Conservation (phyloP, 2,329 filamentous ascomycete genomes). For the Aspergillus alliaceus region DNA sequence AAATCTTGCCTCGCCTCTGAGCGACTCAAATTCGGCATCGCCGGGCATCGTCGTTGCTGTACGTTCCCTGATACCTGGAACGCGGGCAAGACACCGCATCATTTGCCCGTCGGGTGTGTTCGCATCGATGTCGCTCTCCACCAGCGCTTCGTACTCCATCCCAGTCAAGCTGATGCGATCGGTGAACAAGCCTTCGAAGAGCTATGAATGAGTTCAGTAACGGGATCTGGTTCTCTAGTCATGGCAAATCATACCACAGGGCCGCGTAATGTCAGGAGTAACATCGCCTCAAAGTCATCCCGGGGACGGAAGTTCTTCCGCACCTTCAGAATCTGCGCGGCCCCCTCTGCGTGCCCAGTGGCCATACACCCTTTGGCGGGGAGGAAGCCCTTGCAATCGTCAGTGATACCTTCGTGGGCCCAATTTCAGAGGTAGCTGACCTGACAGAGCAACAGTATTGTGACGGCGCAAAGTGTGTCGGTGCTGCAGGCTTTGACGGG, state of each 20-base stretch:
- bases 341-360: conserved; percentile 37
- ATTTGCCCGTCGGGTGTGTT: conserved; percentile 30
- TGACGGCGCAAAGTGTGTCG: conserved; percentile 39
- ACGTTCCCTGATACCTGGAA: conserved; percentile 32
- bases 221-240: not conserved
- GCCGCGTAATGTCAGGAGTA: conserved; percentile 36
- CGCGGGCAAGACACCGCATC: conserved; percentile 29
- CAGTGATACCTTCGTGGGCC: not conserved
- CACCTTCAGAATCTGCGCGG: conserved; percentile 35
- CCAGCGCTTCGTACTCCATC: conserved; percentile 35
- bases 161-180: conserved; percentile 30
- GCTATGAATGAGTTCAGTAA: conserved; percentile 13
- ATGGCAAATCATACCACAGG: conserved; percentile 31
- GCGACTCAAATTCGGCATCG: conserved; percentile 3
- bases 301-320: conserved; percentile 29
- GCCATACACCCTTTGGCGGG: not conserved
- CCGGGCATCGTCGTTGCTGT: conserved; percentile 12
- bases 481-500: conserved; percentile 29
- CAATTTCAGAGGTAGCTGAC: not conserved
- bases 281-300: conserved; percentile 35
- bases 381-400: not conserved
- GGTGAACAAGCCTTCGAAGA: conserved; percentile 40
- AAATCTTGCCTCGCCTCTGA: conserved; percentile 23
- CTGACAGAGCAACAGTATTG: conserved; percentile 36
- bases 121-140: conserved; percentile 30